phyloP scores from a whole-genome alignment of 2,329 filamentous ascomycete genomes.

The Teratosphaeria viscida region DNA sequence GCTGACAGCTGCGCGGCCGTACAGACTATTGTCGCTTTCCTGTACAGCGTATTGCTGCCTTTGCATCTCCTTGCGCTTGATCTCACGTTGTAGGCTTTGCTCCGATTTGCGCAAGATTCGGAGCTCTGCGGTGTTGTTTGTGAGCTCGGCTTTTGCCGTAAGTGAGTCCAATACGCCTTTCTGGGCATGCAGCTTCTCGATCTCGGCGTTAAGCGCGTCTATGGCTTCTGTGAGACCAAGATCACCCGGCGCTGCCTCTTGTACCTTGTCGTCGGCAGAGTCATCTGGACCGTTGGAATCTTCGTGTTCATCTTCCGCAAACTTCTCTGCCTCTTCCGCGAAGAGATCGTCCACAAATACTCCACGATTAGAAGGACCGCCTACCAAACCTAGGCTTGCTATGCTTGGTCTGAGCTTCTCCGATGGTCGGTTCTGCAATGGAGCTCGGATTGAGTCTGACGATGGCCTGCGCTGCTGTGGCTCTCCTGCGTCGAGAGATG shows the following conservation, averaged over 20 bases:
- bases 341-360: conserved; percentile 92
- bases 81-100: conserved; percentile 82
- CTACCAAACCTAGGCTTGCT: conserved; percentile 82
- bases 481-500: conserved; percentile 37
- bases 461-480: conserved; percentile 4
- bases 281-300: conserved; percentile 53
- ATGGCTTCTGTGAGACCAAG: conserved; percentile 90
- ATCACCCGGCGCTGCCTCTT: conserved; percentile 89
- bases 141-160: conserved; percentile 87
- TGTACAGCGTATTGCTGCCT: conserved; percentile 94
- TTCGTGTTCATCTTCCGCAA: conserved; percentile 75
- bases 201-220: conserved; percentile 73
- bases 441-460: conserved; percentile 3
- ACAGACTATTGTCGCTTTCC: conserved; percentile 94
- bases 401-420: conserved; percentile 72
- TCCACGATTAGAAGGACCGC: conserved; percentile 73
- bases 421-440: conserved; percentile 10
- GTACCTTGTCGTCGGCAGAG: conserved; percentile 68
- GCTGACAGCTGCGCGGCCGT: conserved; percentile 76
- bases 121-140: conserved; percentile 89
- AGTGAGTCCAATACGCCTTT: conserved; percentile 86
- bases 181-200: conserved; percentile 78
- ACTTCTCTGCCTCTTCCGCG: conserved; percentile 79
- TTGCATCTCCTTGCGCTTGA: conserved; percentile 87
- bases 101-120: conserved; percentile 90